These are phyloP conservation scores for Rhexocercosporidium sp. DNA, from an alignment of 2,329 filamentous ascomycete species.

Conservation along the genomic window DNA sequence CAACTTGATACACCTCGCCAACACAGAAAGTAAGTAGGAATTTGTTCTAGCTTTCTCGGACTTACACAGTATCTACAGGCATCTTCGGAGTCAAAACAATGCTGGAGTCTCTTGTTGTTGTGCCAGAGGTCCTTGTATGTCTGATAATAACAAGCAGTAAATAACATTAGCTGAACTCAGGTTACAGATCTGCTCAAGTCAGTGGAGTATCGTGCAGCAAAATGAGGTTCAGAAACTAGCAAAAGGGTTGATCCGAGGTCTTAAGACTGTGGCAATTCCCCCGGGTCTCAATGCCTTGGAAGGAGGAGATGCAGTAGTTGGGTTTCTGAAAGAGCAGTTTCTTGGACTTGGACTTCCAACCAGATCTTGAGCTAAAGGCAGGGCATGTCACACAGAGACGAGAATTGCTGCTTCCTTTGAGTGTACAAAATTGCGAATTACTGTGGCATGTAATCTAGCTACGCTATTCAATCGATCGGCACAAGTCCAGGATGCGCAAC, in stretches of 20 bases:
- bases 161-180: background rate
- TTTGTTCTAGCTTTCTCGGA: too few species aligned
- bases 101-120: conserved; percentile 11
- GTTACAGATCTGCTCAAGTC: conserved; percentile 21
- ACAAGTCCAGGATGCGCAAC: conserved; percentile 7
- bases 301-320: conserved; percentile 19
- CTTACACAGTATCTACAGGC: background rate
- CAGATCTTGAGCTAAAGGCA: background rate
- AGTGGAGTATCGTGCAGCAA: conserved; percentile 17
- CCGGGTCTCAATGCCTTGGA: conserved; percentile 15
- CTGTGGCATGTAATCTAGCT: background rate
- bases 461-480: conserved; percentile 7
- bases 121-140: conserved; percentile 8
- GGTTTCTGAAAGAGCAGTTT: conserved; percentile 15
- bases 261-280: conserved; percentile 21
- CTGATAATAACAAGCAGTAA: background rate
- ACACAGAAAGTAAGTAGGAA: conserved; percentile 4
- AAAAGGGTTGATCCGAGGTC: conserved; percentile 1
- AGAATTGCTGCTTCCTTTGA: background rate
- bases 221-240: conserved; percentile 6
- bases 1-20: conserved; percentile 15
- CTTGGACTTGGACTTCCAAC: conserved; percentile 11
- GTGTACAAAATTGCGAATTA: background rate
- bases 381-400: background rate
- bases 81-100: conserved; percentile 6